Conservation (phyloP, 2,329 filamentous ascomycete species). For the Colletotrichum higginsianum region DNA sequence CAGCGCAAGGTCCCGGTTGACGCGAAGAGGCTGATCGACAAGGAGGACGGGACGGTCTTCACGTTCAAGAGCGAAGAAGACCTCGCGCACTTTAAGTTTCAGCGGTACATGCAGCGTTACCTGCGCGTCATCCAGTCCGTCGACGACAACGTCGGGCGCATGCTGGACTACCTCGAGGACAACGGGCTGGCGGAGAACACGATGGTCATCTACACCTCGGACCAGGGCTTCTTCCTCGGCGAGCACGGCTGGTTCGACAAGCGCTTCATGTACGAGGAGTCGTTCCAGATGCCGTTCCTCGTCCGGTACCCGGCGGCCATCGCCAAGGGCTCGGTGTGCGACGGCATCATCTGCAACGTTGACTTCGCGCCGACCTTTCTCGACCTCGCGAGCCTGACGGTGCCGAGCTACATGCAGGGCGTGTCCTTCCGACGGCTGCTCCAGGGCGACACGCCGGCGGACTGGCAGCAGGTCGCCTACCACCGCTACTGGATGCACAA, state of each 20-base stretch:
- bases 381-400: conserved; percentile 57
- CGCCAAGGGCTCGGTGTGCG: conserved; percentile 53
- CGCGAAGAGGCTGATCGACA: conserved; percentile 57
- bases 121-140: conserved; percentile 66
- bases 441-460: conserved; percentile 53
- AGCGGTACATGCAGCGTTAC: conserved; percentile 70
- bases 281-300: conserved; percentile 70
- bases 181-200: conserved; percentile 61
- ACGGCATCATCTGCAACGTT: conserved; percentile 68
- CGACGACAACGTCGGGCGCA: conserved; percentile 66
- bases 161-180: conserved; percentile 62
- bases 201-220: conserved; percentile 67
- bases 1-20: conserved; percentile 49
- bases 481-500: conserved; percentile 71
- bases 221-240: conserved; percentile 70
- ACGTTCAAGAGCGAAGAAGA: conserved; percentile 58
- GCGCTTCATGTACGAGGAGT: conserved; percentile 71
- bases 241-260: conserved; percentile 73
- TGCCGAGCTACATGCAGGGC: conserved; percentile 68
- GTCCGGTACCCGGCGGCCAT: conserved; percentile 62
- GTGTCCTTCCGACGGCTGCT: conserved; percentile 58
- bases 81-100: conserved; percentile 68
- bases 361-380: conserved; percentile 68
- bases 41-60: conserved; percentile 62
- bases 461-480: conserved; percentile 68